Evolutionary conservation across 179 eudicot genomes (phyloP), one percentile per base, ranked within the genome.

Genomic region (Actinidia arguta): DNA sequence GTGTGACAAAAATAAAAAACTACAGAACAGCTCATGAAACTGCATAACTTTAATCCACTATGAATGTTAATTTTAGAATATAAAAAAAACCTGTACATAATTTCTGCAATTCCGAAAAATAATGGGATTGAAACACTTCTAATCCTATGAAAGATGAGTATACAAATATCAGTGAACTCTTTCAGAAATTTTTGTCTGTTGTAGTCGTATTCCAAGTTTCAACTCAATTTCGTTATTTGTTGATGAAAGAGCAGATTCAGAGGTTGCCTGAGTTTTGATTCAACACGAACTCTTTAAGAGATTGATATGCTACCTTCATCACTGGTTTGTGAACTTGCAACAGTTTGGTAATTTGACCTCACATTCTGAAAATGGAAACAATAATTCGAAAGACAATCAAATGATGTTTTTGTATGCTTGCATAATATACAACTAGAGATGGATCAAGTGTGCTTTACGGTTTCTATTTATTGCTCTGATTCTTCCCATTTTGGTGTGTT

Each of bases 301-400:
- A 52, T 56, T 39, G 67, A 79, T 55, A 71, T 71, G 50, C 63
- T 80, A 59, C 81, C 83, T 78, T 78, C 88, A 86, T 86, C 87
- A 82, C 36, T 74, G 72, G 78, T 82, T 77, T 42, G 83, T 10
- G 90, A 80, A 56, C 70, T 71, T 4, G 83, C 79, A 78, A 78
- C 85, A 75, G 83, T 83, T 84, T 86, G 89, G 85, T 93, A 94
- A 77, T 92, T 94, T 80, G 92, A 90, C 86, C 94, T 92, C 84
- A 94, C 99, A 80, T 86, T 83, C 99, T 95, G 95, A 48, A 76
- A 79, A 83, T n/a, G 81, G 78, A 12, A 58, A 82, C 54, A 8
- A 68, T n/a, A 39, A 50, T n/a, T 24, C 59, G n/a, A 47, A 73
- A 48, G 61, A 5, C 17, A 27, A 31, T 59, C 13, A 73, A 20